These are phyloP conservation scores for Maudiozyma serrabonitensis DNA, from an alignment of 805 yeast species.

Conservation along the genomic window DNA sequence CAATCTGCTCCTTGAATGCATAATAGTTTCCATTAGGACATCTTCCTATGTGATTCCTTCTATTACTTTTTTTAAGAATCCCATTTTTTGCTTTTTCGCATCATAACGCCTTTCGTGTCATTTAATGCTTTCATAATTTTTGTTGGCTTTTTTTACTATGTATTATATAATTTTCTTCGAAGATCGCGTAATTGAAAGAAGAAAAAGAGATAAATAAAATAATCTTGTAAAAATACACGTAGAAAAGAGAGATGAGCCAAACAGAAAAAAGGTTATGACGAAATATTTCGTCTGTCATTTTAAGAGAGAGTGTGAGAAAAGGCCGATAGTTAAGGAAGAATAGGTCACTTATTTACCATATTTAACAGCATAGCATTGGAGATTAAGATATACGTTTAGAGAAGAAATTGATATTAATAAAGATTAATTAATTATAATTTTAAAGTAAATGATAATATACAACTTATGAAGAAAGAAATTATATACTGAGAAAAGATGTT, in stretches of 20 bases:
- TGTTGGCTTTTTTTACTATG: too few species aligned
- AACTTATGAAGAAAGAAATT: neutral
- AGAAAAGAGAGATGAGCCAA: neutral
- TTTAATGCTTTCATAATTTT: neutral
- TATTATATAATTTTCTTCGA: neutral
- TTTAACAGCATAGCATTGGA: too few species aligned
- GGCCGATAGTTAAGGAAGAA: neutral
- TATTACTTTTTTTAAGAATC: neutral
- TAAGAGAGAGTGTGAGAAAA: neutral
- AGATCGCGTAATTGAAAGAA: neutral
- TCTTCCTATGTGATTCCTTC: neutral
- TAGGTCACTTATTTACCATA: too few species aligned
- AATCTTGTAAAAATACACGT: too few species aligned
- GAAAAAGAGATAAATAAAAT: neutral
- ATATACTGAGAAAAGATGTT: too few species aligned
- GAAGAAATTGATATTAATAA: neutral
- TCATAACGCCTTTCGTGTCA: neutral
- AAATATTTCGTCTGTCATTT: too few species aligned
- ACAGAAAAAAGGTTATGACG: neutral
- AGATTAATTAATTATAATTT: neutral
- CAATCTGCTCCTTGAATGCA: too few species aligned
- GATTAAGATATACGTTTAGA: too few species aligned
- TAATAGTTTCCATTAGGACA: neutral
- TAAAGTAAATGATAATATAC: neutral
- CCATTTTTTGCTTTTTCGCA: neutral